Percentiles rank a stretch among this genome's conserved stretches.
Evolutionary conservation across 2,329 filamentous ascomycete genomes (phyloP).

Genomic region (Xylaria sp.): DNA sequence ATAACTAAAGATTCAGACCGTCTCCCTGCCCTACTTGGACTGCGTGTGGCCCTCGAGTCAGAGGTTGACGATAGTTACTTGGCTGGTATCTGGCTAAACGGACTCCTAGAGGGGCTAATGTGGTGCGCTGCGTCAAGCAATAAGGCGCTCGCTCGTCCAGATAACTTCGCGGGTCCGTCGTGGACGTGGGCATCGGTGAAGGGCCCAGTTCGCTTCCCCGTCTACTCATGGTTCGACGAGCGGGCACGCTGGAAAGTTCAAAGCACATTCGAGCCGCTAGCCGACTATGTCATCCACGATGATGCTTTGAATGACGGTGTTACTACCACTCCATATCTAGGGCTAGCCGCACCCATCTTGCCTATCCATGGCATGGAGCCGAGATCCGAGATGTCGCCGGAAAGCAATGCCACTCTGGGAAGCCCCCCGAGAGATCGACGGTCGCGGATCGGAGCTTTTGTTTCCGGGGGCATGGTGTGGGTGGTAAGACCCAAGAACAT

Average conservation of each 20-base stretch:
- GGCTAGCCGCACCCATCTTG: neutral
- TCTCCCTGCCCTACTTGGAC: constrained; percentile 37
- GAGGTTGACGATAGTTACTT: constrained; percentile 29
- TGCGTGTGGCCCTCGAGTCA: constrained; percentile 28
- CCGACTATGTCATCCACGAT: neutral
- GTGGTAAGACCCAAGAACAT: neutral
- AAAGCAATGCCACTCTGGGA: neutral
- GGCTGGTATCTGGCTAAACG: constrained; percentile 34
- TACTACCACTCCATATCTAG: neutral
- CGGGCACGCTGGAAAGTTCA: constrained; percentile 28
- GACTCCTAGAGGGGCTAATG: constrained; percentile 26
- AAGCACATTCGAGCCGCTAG: constrained; percentile 29
- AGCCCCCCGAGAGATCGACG: constrained; percentile 7
- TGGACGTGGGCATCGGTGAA: constrained; percentile 37
- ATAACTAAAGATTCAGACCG: constrained; percentile 37
- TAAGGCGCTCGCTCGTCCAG: neutral
- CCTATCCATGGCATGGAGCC: neutral
- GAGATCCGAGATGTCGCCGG: neutral
- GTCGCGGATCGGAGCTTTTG: constrained; percentile 12
- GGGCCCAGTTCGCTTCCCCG: constrained; percentile 26
- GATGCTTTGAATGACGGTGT: neutral
- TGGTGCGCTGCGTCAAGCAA: constrained; percentile 17
- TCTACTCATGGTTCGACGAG: constrained; percentile 27
- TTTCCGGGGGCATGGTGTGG: neutral
- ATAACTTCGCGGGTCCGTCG: constrained; percentile 28